Evolutionary conservation across 208 protist species (phyloP), one percentile per base, ranked within the genome.

Genomic region (Acanthamoeba triangularis): DNA sequence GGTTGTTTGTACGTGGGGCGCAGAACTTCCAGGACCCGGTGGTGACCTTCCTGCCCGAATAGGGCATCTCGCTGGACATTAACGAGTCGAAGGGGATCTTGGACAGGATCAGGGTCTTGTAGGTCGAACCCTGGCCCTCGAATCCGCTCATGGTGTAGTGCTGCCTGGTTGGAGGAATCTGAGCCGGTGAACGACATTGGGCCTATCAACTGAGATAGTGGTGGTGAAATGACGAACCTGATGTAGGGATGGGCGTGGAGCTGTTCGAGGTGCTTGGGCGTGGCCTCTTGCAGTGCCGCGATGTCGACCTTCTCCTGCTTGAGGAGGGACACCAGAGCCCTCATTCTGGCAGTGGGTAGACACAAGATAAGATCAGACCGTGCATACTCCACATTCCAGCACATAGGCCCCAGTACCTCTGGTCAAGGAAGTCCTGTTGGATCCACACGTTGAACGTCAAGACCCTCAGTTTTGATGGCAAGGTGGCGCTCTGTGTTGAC

Each of bases 401-500:
- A 47, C 37, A 41, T 41, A 20, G 3, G 10, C 65, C 10, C 20
- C 14, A 37, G 65, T n/a, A 72, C 65, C 65, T 20, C 72, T 44
- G 30, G 25, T 80, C 72, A 3, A 80, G 30, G 72, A 18, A 28
- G 25, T 80, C 37, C 33, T 80, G 35, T 28, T 80, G 37, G 14
- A 80, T 80, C 72, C 72, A 80, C 33, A 80, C 72, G 35, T 80
- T 80, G 72, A 80, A 80, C 5, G 72, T 80, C 30, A 80, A 30
- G 25, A 80, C 37, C 8, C 72, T 25, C 72, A 80, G 23, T 35
- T 47, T 80, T 2, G 72, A 1, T 44, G 72, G 72, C 72, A 18
- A 13, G 52, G 52, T 14, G 52, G 52, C 52, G 18, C 52, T 23
- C 52, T 59, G 13, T 14, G 0, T 14, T 59, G 52, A 2, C 18